Base-by-base conservation (phyloP, 768 basidiomycete genomes). In the Psilocybe tampanensis region DNA sequence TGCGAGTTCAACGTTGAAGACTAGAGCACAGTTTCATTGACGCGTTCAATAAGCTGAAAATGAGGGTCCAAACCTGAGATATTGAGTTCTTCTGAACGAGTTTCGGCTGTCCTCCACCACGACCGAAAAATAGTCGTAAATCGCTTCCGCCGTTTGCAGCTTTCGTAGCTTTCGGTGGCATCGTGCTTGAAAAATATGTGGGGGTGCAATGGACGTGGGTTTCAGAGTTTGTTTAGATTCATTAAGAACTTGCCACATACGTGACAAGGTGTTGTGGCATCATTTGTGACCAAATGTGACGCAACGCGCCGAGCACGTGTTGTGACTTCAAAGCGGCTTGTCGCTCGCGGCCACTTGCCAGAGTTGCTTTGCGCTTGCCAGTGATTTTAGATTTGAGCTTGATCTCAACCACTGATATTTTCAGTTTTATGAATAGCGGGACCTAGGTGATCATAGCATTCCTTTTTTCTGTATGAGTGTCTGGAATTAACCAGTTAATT, bases 61-160 rank as follows among this genome's bases (percentile, higher is more conserved):
- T 8, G 18, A 12, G 32, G 5, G 49, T n/a, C n/a, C 58, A 17
- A 13, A 65, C 62, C 54, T 63, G 60, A 19, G 60, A 63, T 23
- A 55, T 33, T n/a, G 53, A 53, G 22, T 41, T 39, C 58, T 54
- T 68, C 29, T 45, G n/a, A 12, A 66, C 34, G 13, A 60, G 8
- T 44, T 66, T 68, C 47, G 66, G 63, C 45, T 63, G 63, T 32
- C 58, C 56, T 34, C 67, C 62, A n/a, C 56, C 22, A 18, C 62
- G 59, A n/a, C 60, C 63, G 44, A 68, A 68, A 52, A 68, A 68
- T 64, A 66, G 62, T n/a, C 63, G 60, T 26, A 68, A 22, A 36
- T 62, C 58, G n/a, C 53, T 61, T 0, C 23, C 51, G 19, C 52
- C 17, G 49, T 68, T 68, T 0, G 50, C 22, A 21, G 44, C 19